phyloP scores from a whole-genome alignment of 2,329 filamentous ascomycete species.

The Epichloe glyceriae region DNA sequence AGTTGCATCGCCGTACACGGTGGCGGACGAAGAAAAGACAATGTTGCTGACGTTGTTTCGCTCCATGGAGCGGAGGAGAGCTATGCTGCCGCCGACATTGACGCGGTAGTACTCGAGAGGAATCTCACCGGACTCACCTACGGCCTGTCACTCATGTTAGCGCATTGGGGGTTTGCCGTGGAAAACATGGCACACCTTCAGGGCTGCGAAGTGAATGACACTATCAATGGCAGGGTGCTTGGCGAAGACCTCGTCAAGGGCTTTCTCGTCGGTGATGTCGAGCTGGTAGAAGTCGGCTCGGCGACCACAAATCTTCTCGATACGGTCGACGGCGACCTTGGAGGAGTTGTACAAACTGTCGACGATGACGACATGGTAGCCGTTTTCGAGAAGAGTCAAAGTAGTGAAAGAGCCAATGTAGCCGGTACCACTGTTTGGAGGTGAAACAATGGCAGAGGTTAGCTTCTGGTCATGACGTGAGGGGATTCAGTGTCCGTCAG shows the following conservation, averaged over 20 bases:
- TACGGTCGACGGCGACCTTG: conserved; percentile 79
- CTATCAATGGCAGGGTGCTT: conserved; percentile 91
- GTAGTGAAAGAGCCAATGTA: conserved; percentile 98
- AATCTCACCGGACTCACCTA: conserved; percentile 87
- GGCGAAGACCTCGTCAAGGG: conserved; percentile 74
- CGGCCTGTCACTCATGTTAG: conserved; percentile 45
- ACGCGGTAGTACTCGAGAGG: conserved; percentile 96
- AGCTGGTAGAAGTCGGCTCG: conserved; percentile 71
- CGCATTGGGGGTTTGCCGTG: background rate
- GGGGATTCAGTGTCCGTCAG: background rate
- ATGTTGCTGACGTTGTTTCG: conserved; percentile 89
- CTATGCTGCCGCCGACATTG: conserved; percentile 87
- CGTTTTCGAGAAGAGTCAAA: conserved; percentile 81
- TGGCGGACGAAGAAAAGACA: conserved; percentile 96
- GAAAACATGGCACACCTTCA: conserved; percentile 52
- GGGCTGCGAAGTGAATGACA: conserved; percentile 95
- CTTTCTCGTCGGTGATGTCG: conserved; percentile 78
- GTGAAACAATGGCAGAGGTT: conserved; percentile 9
- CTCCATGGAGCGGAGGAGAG: conserved; percentile 75
- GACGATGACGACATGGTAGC: conserved; percentile 91
- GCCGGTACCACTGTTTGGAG: conserved; percentile 65
- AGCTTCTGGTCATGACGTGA: conserved; percentile 5
- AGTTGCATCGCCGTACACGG: conserved; percentile 95
- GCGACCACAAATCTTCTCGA: conserved; percentile 85
- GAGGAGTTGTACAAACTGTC: conserved; percentile 98